A percentile compares a stretch with the other conserved stretches of the same genome.
Conservation (phyloP, 108 stramenopile genomes). For the Epipyxis sp. region DNA sequence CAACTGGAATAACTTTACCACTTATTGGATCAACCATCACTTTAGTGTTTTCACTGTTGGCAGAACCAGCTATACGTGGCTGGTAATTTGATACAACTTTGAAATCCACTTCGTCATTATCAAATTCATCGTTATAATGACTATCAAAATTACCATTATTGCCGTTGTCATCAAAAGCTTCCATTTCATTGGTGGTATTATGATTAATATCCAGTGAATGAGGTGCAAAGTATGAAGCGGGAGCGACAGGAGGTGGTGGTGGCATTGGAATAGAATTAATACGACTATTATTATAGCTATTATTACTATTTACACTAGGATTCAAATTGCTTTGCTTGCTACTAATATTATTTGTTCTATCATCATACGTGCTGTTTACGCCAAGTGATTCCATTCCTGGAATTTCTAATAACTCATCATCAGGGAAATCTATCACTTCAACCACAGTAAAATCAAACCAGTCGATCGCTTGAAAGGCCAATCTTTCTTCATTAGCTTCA, state of each 20-base stretch:
- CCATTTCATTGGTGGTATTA: neutral
- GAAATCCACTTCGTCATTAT: conserved; percentile 42
- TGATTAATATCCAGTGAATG: conserved; percentile 12
- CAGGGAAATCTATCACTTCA: conserved; percentile 90
- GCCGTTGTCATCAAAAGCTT: neutral
- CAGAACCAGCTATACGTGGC: conserved; percentile 70
- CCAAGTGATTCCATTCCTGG: conserved; percentile 27
- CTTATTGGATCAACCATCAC: conserved; percentile 89
- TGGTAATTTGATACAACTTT: conserved; percentile 77
- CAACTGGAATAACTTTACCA: conserved; percentile 74
- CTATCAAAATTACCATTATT: neutral
- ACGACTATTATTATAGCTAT: too few species aligned
- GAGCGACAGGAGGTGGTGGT: conserved; percentile 26
- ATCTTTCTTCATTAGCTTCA: conserved; percentile 56
- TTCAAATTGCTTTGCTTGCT: neutral
- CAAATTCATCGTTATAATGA: neutral
- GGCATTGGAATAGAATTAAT: neutral
- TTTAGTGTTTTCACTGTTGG: conserved; percentile 48
- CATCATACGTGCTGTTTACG: neutral
- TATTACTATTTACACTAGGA: neutral
- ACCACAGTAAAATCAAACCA: conserved; percentile 99
- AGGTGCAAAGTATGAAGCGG: conserved; percentile 29
- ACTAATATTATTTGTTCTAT: neutral
- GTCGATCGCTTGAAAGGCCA: conserved; percentile 69
- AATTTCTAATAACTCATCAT: conserved; percentile 72